Conservation (phyloP, 495 filamentous ascomycete genomes). For the Talaromyces proteolyticus region DNA sequence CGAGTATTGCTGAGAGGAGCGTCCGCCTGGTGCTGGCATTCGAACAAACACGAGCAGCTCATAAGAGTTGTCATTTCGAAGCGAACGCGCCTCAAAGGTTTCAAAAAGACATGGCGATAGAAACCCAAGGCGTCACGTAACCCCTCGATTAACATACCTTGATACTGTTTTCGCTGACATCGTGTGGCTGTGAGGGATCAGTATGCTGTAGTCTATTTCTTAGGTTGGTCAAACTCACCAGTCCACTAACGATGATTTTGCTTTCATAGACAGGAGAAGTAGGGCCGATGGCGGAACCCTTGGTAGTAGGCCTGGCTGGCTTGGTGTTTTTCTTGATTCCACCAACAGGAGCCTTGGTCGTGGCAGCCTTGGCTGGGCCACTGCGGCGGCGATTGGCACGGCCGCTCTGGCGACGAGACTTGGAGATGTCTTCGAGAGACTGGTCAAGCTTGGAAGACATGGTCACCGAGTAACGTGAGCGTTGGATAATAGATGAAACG, state of each 20-base stretch:
- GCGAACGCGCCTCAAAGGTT: conserved; percentile 30
- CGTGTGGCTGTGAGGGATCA: conserved; percentile 70
- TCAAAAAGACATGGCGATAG: conserved; percentile 46
- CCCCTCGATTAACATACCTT: conserved; percentile 95
- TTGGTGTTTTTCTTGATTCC: conserved; percentile 80
- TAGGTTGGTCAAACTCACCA: conserved; percentile 59
- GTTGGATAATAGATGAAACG: not conserved
- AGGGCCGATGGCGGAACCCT: conserved; percentile 59
- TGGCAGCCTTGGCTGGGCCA: conserved; percentile 43
- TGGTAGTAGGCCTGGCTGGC: conserved; percentile 52
- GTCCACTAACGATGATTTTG: conserved; percentile 96
- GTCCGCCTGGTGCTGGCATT: conserved; percentile 10
- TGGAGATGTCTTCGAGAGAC: conserved; percentile 94
- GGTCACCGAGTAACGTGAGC: conserved; percentile 23
- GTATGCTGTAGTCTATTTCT: conserved; percentile 11
- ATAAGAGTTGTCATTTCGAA: conserved; percentile 7
- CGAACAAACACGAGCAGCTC: conserved; percentile 20
- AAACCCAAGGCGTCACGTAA: conserved; percentile 42
- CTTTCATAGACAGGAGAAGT: conserved; percentile 57
- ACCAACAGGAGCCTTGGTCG: conserved; percentile 64
- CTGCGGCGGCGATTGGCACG: conserved; percentile 46
- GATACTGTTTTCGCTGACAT: conserved; percentile 91
- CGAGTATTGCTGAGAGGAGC: conserved; percentile 18
- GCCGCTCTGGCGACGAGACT: conserved; percentile 56
- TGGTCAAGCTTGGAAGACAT: conserved; percentile 95